phyloP scores from a whole-genome alignment of 2,329 filamentous ascomycete genomes.

The Neofusicoccum sp. region DNA sequence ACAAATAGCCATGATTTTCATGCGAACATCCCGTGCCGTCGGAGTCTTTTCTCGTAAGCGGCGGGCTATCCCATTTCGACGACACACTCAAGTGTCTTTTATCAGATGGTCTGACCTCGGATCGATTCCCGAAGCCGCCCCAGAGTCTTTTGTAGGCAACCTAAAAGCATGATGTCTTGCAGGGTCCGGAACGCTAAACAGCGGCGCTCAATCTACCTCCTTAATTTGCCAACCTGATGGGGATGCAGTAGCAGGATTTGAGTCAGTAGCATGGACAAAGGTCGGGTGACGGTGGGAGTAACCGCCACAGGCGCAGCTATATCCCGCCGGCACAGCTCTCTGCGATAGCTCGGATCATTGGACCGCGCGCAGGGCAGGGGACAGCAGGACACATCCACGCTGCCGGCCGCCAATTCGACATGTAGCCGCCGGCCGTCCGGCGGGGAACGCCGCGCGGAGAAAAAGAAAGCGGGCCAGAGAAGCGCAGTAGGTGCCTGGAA shows the following conservation, averaged over 20 bases:
- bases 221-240: neutral
- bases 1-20: no score
- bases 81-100: neutral
- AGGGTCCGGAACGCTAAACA: neutral
- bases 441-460: neutral
- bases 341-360: neutral
- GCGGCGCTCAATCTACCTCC: neutral
- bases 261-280: neutral
- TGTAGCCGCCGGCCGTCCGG: neutral
- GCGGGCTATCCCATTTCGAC: neutral
- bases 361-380: neutral
- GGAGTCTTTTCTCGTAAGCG: neutral
- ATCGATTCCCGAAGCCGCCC: neutral
- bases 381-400: neutral
- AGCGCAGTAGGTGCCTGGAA: neutral
- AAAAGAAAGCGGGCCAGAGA: neutral
- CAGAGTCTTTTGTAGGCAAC: neutral
- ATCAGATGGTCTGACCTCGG: conserved; percentile 3
- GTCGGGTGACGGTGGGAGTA: neutral
- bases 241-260: neutral
- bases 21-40: neutral
- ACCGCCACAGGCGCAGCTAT: conserved; percentile 4
- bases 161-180: neutral
- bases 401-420: neutral
- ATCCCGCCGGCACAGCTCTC: neutral